Evolutionary conservation across 495 filamentous ascomycete genomes (phyloP).

Genomic region (Cudoniella acicularis): DNA sequence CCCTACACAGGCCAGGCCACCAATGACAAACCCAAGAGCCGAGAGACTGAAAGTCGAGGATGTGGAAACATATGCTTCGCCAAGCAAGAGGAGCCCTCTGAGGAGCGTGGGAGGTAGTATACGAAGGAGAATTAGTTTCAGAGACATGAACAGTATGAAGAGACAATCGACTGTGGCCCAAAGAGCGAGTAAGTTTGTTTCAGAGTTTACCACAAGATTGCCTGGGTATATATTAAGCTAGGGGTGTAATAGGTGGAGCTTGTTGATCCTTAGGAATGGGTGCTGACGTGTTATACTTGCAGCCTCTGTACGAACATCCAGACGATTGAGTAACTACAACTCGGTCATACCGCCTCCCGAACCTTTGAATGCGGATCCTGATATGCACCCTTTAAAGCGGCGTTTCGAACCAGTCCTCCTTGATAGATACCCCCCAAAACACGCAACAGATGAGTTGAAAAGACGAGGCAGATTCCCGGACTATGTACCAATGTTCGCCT

Average conservation of each 20-base stretch:
- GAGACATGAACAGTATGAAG: constrained; percentile 93
- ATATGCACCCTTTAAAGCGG: constrained; percentile 92
- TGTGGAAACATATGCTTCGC: constrained; percentile 39
- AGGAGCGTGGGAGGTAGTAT: constrained; percentile 67
- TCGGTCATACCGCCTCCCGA: constrained; percentile 94
- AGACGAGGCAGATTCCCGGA: constrained; percentile 88
- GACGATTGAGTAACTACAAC: constrained; percentile 93
- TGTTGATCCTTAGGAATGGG: not conserved
- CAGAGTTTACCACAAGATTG: not conserved
- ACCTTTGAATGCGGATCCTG: constrained; percentile 81
- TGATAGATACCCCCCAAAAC: constrained; percentile 85
- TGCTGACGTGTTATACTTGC: constrained; percentile 22
- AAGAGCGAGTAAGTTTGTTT: constrained; percentile 63
- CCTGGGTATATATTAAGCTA: not conserved
- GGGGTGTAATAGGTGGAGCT: not conserved
- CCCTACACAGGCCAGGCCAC: constrained; percentile 61
- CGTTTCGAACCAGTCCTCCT: constrained; percentile 92
- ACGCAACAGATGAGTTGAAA: constrained; percentile 72
- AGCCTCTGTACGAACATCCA: constrained; percentile 89
- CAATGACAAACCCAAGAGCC: constrained; percentile 60
- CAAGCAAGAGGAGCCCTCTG: constrained; percentile 46
- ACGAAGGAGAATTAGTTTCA: constrained; percentile 78
- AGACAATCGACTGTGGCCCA: constrained; percentile 71
- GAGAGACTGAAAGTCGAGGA: constrained; percentile 83
- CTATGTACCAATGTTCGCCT: constrained; percentile 98